phyloP scores from a whole-genome alignment of 2,329 filamentous ascomycete genomes.

The Lasiodiplodia gonubiensis region DNA sequence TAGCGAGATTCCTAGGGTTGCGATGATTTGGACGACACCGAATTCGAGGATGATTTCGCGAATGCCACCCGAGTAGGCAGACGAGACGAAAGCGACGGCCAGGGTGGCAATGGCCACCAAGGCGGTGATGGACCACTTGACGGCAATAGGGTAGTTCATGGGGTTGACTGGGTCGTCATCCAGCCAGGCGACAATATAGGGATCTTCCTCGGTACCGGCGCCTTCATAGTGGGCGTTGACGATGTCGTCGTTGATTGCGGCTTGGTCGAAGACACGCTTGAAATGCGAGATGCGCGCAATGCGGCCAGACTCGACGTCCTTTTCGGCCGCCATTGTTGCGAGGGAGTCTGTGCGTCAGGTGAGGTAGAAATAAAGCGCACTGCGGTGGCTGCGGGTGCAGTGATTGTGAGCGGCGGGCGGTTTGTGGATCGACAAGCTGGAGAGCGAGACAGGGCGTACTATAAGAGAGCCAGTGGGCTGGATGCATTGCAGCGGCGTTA shows the following conservation, averaged over 20 bases:
- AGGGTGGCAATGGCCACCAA: slow-evolving; percentile 70
- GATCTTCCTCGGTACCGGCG: slow-evolving; percentile 68
- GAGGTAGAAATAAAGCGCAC: not conserved
- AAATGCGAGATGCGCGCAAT: slow-evolving; percentile 24
- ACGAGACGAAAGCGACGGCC: slow-evolving; percentile 71
- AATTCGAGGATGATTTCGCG: slow-evolving; percentile 62
- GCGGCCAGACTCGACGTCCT: slow-evolving; percentile 29
- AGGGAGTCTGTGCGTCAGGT: not conserved
- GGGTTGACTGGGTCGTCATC: slow-evolving; percentile 71
- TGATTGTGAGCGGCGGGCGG: not conserved
- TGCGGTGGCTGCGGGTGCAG: not conserved
- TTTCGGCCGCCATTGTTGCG: slow-evolving; percentile 12
- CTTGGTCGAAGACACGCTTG: slow-evolving; percentile 62
- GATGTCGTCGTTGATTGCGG: slow-evolving; percentile 63
- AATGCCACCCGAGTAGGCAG: slow-evolving; percentile 68
- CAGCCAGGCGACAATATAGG: slow-evolving; percentile 72
- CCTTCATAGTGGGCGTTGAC: slow-evolving; percentile 53
- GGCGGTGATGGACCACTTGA: slow-evolving; percentile 71
- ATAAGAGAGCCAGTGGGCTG: not conserved
- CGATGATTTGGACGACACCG: slow-evolving; percentile 57
- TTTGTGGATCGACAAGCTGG: not conserved
- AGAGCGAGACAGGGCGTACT: not conserved
- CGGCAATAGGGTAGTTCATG: slow-evolving; percentile 60
- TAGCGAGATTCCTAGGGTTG: slow-evolving; percentile 67
- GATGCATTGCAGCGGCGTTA: not conserved